Conservation (phyloP, 306 rosid species). For the Dalbergia cochinchinensis region DNA sequence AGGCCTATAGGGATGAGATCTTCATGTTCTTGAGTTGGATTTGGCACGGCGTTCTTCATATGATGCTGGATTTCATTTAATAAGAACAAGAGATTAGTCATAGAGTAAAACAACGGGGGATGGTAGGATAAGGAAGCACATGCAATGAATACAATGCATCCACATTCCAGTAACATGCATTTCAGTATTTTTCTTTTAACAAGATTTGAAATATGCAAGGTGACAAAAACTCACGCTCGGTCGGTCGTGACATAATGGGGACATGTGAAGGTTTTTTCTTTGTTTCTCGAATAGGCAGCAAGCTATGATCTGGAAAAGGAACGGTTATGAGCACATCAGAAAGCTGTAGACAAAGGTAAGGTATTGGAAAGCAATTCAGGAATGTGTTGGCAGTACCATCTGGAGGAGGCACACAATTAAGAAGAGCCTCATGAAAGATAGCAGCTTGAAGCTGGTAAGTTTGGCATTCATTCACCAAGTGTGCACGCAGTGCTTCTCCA, state of each 20-base stretch:
- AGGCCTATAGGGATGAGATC: conserved; percentile 26
- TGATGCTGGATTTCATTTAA: conserved; percentile 70
- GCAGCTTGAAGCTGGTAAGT: conserved; percentile 83
- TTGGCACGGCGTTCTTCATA: conserved; percentile 85
- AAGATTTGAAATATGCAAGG: conserved; percentile 37
- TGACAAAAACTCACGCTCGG: conserved; percentile 77
- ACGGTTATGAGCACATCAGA: conserved; percentile 39
- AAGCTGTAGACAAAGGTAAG: conserved; percentile 7
- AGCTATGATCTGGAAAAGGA: conserved; percentile 62
- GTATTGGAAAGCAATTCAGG: conserved; percentile 24
- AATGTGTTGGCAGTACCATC: conserved; percentile 56
- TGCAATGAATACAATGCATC: conserved; percentile 1
- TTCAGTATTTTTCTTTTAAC: conserved; percentile 6
- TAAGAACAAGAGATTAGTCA: conserved; percentile 33
- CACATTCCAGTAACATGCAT: conserved; percentile 35
- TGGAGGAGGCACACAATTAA: conserved; percentile 59
- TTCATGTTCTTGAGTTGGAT: conserved; percentile 49
- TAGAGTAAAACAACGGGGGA: conserved; percentile 4
- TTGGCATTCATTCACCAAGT: conserved; percentile 70
- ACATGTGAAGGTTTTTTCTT: conserved; percentile 76
- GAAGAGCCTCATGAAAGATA: conserved; percentile 80
- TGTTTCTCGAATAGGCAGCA: conserved; percentile 45
- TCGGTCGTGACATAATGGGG: conserved; percentile 81
- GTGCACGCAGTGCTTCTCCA: conserved; percentile 63
- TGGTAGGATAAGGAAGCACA: conserved; percentile 1